phyloP scores from a whole-genome alignment of 2,329 filamentous ascomycete genomes.

The Dactylonectria estremocensis region DNA sequence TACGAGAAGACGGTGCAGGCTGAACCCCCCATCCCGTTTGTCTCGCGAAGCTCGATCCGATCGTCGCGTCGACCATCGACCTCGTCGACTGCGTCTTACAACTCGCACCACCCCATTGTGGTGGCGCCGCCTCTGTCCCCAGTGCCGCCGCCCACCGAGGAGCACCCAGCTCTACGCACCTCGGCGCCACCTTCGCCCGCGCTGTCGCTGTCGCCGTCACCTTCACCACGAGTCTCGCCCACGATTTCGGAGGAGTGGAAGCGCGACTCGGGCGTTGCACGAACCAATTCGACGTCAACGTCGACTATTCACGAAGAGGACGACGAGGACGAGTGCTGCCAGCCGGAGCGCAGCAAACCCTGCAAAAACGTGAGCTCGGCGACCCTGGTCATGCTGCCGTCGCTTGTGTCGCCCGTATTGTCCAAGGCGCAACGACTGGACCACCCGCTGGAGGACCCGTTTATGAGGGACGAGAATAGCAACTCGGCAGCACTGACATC shows the following conservation, averaged over 20 bases:
- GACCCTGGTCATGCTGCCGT: slow-evolving; percentile 30
- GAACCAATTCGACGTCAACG: slow-evolving; percentile 57
- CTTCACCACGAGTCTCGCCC: slow-evolving; percentile 41
- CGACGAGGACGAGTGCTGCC: slow-evolving; percentile 56
- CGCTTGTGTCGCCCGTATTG: slow-evolving; percentile 35
- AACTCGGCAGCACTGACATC: slow-evolving; percentile 40
- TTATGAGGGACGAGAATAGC: slow-evolving; percentile 45
- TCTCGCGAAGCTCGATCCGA: slow-evolving; percentile 60
- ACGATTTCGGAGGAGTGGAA: slow-evolving; percentile 61
- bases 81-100: slow-evolving; percentile 36
- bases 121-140: slow-evolving; percentile 50
- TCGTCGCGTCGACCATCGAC: slow-evolving; percentile 46
- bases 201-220: slow-evolving; percentile 35
- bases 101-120: slow-evolving; percentile 49
- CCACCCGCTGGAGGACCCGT: slow-evolving; percentile 44
- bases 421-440: slow-evolving; percentile 34
- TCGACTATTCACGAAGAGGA: slow-evolving; percentile 58
- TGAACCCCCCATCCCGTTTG: slow-evolving; percentile 70
- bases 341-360: slow-evolving; percentile 30
- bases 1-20: slow-evolving; percentile 74
- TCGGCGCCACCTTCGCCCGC: slow-evolving; percentile 37
- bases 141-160: slow-evolving; percentile 63
- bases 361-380: slow-evolving; percentile 9
- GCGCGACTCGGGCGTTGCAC: slow-evolving; percentile 69
- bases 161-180: slow-evolving; percentile 67